phyloP scores from a whole-genome alignment of 306 rosid genomes.

The Herpetospermum pedunculosum region DNA sequence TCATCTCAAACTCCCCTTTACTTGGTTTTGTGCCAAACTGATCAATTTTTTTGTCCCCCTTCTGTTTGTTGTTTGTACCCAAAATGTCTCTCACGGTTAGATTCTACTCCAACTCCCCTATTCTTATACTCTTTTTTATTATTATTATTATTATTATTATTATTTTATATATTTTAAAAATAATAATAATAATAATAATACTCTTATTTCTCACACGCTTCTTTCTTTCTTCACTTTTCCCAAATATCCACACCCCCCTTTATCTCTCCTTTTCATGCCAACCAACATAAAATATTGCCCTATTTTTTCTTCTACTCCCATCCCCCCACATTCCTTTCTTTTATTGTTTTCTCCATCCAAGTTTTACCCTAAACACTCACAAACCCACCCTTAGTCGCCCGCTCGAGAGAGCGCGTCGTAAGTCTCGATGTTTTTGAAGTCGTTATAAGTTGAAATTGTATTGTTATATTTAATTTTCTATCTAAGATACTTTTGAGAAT shows the following conservation, averaged over 20 bases:
- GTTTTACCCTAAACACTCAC: no score
- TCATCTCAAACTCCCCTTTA: constrained; percentile 6
- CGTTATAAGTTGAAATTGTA: no score
- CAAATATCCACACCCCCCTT: neutral
- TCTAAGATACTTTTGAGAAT: no score
- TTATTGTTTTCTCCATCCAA: neutral
- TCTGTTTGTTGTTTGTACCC: constrained; percentile 6
- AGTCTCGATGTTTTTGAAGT: neutral
- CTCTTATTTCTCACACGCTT: neutral
- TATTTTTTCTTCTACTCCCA: neutral
- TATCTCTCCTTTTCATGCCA: neutral
- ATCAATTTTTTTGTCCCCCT: constrained; percentile 4
- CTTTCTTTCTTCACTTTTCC: neutral
- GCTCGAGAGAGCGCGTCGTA: neutral
- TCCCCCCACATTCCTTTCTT: neutral
- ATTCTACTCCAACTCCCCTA: constrained; percentile 6
- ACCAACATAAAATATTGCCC: neutral
- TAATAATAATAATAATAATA: no score
- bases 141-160: no score
- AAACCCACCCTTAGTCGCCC: no score
- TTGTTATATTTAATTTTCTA: neutral
- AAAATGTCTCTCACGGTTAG: constrained; percentile 12
- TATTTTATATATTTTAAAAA: no score
- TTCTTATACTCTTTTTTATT: no score
- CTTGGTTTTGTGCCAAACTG: constrained; percentile 12